Evolutionary conservation across 805 yeast genomes (phyloP).

Genomic region (Millerozyma miso): DNA sequence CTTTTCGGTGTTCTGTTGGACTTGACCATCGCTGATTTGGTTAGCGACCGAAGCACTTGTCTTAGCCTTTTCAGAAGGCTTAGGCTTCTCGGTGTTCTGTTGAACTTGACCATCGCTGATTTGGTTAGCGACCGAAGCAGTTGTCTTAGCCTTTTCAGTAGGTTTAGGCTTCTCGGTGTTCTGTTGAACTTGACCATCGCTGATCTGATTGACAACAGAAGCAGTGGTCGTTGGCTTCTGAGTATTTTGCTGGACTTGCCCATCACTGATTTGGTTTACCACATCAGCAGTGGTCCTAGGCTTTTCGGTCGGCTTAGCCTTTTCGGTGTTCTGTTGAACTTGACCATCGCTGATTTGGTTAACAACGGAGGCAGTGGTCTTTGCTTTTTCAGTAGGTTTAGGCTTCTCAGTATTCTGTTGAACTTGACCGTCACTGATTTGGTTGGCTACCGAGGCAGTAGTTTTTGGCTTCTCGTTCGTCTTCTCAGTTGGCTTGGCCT

Average conservation of each 20-base stretch:
- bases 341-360: constrained; percentile 32
- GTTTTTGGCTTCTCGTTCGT: constrained; percentile 6
- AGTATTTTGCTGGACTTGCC: constrained; percentile 38
- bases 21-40: constrained; percentile 34
- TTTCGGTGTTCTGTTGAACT: constrained; percentile 24
- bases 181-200: constrained; percentile 31
- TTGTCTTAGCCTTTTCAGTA: constrained; percentile 8
- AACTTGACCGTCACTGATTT: constrained; percentile 46
- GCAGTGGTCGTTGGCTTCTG: constrained; percentile 7
- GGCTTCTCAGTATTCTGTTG: constrained; percentile 28
- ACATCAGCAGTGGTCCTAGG: constrained; percentile 14
- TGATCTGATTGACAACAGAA: constrained; percentile 15
- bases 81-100: constrained; percentile 30
- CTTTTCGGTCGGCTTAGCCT: constrained; percentile 25
- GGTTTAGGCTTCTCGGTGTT: neutral
- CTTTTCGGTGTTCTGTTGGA: constrained; percentile 12
- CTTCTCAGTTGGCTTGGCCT: constrained; percentile 13
- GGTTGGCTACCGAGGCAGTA: constrained; percentile 21
- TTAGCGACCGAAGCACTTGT: constrained; percentile 13
- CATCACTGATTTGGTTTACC: constrained; percentile 32
- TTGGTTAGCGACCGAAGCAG: constrained; percentile 26
- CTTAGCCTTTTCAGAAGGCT: constrained; percentile 21
- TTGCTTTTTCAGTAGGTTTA: neutral
- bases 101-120: constrained; percentile 34
- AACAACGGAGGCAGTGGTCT: constrained; percentile 18